These are phyloP conservation scores for Coleophoma eucalyptorum DNA, from an alignment of 2,329 filamentous ascomycete genomes.

Conservation along the genomic window DNA sequence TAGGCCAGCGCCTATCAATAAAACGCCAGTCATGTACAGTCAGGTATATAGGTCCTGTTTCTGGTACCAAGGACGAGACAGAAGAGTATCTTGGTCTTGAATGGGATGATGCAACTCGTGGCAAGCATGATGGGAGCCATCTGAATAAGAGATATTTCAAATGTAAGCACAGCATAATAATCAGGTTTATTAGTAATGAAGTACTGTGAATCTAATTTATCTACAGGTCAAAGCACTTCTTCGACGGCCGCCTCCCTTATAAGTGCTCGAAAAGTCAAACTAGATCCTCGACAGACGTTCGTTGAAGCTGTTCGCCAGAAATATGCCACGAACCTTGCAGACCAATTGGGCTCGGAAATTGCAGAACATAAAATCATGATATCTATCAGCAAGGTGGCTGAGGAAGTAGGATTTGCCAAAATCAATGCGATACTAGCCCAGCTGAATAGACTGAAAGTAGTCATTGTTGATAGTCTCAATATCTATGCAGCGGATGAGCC, in stretches of 20 bases:
- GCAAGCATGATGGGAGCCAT: conserved; percentile 87
- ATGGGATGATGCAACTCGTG: conserved; percentile 85
- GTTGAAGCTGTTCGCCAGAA: conserved; percentile 77
- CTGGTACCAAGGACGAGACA: conserved; percentile 56
- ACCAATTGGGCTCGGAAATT: conserved; percentile 19
- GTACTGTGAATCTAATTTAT: neutral
- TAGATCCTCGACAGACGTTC: conserved; percentile 69
- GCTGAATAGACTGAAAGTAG: conserved; percentile 72
- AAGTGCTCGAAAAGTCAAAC: conserved; percentile 62
- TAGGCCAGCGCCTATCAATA: conserved; percentile 78
- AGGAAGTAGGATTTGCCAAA: conserved; percentile 95
- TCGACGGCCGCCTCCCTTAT: conserved; percentile 82
- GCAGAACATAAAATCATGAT: conserved; percentile 55
- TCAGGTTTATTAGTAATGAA: neutral
- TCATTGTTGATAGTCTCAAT: conserved; percentile 75
- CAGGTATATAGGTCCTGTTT: conserved; percentile 74
- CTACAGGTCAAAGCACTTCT: conserved; percentile 53
- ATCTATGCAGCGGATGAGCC: conserved; percentile 41
- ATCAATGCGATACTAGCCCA: conserved; percentile 76
- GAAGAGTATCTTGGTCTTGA: conserved; percentile 88
- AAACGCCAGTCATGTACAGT: conserved; percentile 77
- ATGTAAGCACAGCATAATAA: conserved; percentile 51
- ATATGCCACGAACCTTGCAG: conserved; percentile 63
- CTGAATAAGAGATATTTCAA: conserved; percentile 76
- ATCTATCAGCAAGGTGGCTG: conserved; percentile 74